phyloP scores from a whole-genome alignment of 257 asterid genomes.

The Salvia hispanica region DNA sequence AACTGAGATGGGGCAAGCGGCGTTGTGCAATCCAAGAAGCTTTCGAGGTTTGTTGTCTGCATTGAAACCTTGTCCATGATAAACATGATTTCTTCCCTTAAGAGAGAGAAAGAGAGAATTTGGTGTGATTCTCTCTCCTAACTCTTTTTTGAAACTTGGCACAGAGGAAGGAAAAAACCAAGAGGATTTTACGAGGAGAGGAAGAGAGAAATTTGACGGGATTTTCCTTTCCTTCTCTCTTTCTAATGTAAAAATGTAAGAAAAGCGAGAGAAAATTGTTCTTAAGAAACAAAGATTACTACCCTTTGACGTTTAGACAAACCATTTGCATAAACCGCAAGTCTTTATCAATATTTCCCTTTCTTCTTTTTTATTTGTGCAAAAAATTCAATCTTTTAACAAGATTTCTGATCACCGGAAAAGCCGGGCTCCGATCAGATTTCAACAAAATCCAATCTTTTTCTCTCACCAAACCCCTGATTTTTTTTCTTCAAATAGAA shows the following conservation, averaged over 20 bases:
- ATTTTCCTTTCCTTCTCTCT: constrained; percentile 49
- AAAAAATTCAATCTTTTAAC: constrained; percentile 29
- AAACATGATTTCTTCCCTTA: constrained; percentile 39
- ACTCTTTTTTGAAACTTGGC: constrained; percentile 38
- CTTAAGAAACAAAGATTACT: constrained; percentile 38
- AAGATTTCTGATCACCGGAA: constrained; percentile 40
- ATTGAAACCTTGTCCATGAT: constrained; percentile 43
- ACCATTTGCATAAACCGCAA: constrained; percentile 45
- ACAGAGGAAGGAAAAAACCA: constrained; percentile 35
- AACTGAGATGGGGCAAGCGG: constrained; percentile 57
- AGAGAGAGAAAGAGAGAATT: constrained; percentile 43
- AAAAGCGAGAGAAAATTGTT: constrained; percentile 31
- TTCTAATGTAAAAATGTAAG: constrained; percentile 1
- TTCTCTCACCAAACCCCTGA: constrained; percentile 31
- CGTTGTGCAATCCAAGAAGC: constrained; percentile 62
- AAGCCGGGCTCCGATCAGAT: constrained; percentile 16
- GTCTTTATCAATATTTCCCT: constrained; percentile 26
- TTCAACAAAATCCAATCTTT: constrained; percentile 17
- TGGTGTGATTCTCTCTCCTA: constrained; percentile 56
- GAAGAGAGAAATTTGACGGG: constrained; percentile 70
- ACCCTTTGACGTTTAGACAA: constrained; percentile 72
- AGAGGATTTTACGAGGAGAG: constrained; percentile 45
- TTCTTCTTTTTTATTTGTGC: not conserved
- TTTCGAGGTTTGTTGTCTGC: constrained; percentile 59
- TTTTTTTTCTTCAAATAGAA: constrained; percentile 16